A percentile compares a stretch with the other conserved stretches of the same genome.
These are phyloP conservation scores for Diplodia mutila DNA, from an alignment of 2,329 filamentous ascomycete species.

Conservation along the genomic window DNA sequence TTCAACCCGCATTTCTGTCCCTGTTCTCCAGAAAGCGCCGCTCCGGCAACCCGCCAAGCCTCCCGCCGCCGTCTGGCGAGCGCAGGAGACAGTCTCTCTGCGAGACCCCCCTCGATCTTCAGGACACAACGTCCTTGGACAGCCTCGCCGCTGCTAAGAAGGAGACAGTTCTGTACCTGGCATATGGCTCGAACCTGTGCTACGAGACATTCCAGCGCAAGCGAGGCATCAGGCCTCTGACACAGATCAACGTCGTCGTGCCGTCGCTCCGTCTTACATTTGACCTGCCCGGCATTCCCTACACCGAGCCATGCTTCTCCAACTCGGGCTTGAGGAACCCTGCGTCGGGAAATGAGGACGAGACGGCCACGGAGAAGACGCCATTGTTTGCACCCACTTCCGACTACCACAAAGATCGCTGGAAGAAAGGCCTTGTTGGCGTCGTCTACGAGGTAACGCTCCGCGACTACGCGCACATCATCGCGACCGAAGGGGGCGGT, in stretches of 20 bases:
- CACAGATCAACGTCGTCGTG: conserved; percentile 78
- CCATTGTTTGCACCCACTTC: conserved; percentile 31
- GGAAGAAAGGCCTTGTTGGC: conserved; percentile 83
- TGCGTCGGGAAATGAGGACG: conserved; percentile 32
- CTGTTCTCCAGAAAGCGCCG: not conserved
- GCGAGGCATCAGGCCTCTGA: conserved; percentile 80
- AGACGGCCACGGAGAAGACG: conserved; percentile 33
- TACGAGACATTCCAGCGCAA: conserved; percentile 76
- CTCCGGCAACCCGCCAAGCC: not conserved
- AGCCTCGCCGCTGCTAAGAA: not conserved
- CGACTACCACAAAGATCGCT: conserved; percentile 61
- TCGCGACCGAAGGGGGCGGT: conserved; percentile 88
- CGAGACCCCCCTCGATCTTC: conserved; percentile 6
- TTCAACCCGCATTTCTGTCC: not conserved
- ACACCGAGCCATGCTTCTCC: conserved; percentile 89
- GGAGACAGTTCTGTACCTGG: conserved; percentile 51
- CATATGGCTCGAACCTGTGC: conserved; percentile 89
- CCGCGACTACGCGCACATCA: conserved; percentile 80
- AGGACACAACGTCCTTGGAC: not conserved
- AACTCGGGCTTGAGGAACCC: conserved; percentile 69
- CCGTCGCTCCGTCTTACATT: conserved; percentile 80
- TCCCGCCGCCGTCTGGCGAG: not conserved
- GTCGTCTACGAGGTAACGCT: conserved; percentile 94
- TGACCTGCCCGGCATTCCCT: conserved; percentile 82
- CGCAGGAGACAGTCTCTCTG: not conserved